phyloP scores from a whole-genome alignment of 176 grass and related monocot genomes.

The Thalia dealbata region DNA sequence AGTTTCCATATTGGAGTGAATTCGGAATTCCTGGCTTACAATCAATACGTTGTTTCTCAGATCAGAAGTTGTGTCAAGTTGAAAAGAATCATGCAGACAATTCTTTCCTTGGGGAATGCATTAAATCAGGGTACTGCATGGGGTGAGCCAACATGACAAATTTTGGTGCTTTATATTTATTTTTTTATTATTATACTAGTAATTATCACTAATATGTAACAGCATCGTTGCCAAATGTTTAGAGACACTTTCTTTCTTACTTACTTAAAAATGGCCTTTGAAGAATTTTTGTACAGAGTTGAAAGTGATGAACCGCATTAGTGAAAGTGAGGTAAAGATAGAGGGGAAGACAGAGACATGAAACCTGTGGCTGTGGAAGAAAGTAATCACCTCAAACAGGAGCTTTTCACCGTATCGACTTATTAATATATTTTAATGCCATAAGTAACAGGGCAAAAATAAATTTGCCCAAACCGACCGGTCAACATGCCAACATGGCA shows the following conservation, averaged over 20 bases:
- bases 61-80: slow-evolving; percentile 87
- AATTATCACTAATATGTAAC: background rate
- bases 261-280: too few relatives aligned
- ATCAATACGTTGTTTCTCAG: slow-evolving; percentile 36
- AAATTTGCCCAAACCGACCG: too few relatives aligned
- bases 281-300: too few relatives aligned
- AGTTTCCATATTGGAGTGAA: background rate
- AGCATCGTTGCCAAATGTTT: background rate
- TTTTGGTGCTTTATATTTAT: background rate
- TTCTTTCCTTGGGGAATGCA: slow-evolving; percentile 98
- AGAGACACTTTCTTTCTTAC: background rate
- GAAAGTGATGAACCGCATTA: too few relatives aligned
- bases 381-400: too few relatives aligned
- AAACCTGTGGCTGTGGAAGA: too few relatives aligned
- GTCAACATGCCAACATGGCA: too few relatives aligned
- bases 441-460: too few relatives aligned
- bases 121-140: slow-evolving; percentile 98
- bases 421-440: too few relatives aligned
- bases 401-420: too few relatives aligned
- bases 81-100: slow-evolving; percentile 99
- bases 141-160: slow-evolving; percentile 45
- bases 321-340: too few relatives aligned
- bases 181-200: background rate
- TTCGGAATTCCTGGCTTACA: slow-evolving; percentile 8
- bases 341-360: too few relatives aligned